Evolutionary conservation across 192 early-diverging fungal genomes (phyloP).

Genomic region (Diversispora epigaea): DNA sequence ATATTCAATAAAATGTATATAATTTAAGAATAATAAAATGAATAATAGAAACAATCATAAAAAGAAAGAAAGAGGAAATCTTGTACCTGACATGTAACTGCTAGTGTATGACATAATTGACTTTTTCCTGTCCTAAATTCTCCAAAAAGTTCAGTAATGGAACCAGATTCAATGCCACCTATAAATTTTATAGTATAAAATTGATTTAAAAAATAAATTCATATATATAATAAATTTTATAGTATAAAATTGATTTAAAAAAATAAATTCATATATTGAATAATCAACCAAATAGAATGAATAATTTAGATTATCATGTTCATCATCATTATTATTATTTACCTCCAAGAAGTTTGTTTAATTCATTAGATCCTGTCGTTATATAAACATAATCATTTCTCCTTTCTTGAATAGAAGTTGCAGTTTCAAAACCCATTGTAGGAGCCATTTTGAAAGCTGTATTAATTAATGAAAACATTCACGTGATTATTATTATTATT

Average conservation of each 20-base stretch:
- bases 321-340: background rate
- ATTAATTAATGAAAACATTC: too few species aligned
- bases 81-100: slow-evolving; percentile 86
- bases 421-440: slow-evolving; percentile 89
- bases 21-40: background rate
- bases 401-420: slow-evolving; percentile 84
- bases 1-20: too few species aligned
- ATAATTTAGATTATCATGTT: too few species aligned
- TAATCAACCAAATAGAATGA: too few species aligned
- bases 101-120: slow-evolving; percentile 93
- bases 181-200: slow-evolving; percentile 12
- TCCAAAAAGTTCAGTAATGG: slow-evolving; percentile 97
- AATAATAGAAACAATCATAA: background rate
- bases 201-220: too few species aligned
- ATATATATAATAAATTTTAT: slow-evolving; percentile 9
- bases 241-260: background rate
- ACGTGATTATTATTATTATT: too few species aligned
- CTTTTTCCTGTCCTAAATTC: slow-evolving; percentile 98
- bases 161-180: slow-evolving; percentile 91
- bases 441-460: slow-evolving; percentile 34
- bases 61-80: background rate
- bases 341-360: slow-evolving; percentile 91
- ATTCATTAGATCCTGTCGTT: slow-evolving; percentile 86
- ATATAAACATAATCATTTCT: slow-evolving; percentile 79
- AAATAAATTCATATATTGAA: too few species aligned